Evolutionary conservation across 164 flowering plant genomes (phyloP).

Genomic region (Kalanchoe fedtschenkoi): DNA sequence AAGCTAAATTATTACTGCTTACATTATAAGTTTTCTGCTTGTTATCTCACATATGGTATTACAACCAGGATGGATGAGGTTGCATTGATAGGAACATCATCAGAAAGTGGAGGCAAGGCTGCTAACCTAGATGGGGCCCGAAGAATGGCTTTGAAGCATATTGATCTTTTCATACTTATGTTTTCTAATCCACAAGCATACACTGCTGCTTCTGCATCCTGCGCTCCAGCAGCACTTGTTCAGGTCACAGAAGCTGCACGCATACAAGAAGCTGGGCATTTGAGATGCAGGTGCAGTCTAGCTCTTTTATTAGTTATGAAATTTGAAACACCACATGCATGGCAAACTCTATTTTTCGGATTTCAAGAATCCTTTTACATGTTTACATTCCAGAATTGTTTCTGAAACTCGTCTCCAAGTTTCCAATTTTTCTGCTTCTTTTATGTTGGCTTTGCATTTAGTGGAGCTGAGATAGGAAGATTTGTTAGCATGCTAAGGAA

Average conservation of each 20-base stretch:
- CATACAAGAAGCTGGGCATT: conserved; percentile 8
- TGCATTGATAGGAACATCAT: conserved; percentile 44
- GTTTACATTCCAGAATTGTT: neutral
- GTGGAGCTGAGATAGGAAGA: conserved; percentile 95
- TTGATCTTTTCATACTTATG: conserved; percentile 11
- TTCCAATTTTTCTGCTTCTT: neutral
- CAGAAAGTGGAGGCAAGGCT: conserved; percentile 58
- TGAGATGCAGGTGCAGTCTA: conserved; percentile 3
- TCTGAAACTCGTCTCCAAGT: too few species aligned
- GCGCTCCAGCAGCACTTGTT: conserved; percentile 10
- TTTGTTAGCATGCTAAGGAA: conserved; percentile 84
- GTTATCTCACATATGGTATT: conserved; percentile 14
- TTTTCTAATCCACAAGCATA: conserved; percentile 11
- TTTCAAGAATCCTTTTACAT: neutral
- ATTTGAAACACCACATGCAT: neutral
- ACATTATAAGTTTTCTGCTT: neutral
- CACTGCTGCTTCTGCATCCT: conserved; percentile 10
- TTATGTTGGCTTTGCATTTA: conserved; percentile 12
- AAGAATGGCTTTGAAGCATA: conserved; percentile 10
- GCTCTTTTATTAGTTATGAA: neutral
- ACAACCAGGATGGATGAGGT: conserved; percentile 69
- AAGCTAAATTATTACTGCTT: neutral
- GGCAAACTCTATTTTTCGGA: neutral
- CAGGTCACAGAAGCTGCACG: conserved; percentile 13
- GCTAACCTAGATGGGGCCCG: conserved; percentile 60